Evolutionary conservation across 2,329 filamentous ascomycete species (phyloP).

Genomic region (Penicillium concentricum): DNA sequence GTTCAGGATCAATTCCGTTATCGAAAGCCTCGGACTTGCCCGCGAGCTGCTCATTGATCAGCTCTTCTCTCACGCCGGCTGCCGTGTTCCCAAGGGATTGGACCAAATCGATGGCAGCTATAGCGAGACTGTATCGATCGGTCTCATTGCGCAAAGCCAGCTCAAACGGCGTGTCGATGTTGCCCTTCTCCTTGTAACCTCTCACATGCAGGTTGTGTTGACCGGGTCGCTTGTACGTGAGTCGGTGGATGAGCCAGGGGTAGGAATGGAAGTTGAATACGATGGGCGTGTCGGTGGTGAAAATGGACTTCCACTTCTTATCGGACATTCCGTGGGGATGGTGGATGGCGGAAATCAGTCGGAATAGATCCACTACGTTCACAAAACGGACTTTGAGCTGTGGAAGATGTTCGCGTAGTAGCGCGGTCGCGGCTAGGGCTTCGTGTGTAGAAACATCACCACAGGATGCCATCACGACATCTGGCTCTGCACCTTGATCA

Average conservation of each 20-base stretch:
- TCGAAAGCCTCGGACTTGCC: constrained; percentile 67
- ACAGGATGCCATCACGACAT: constrained; percentile 73
- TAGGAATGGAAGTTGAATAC: constrained; percentile 86
- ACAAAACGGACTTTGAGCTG: constrained; percentile 74
- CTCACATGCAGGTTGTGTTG: constrained; percentile 69
- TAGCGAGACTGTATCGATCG: constrained; percentile 73
- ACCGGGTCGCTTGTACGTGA: constrained; percentile 73
- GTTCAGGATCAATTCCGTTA: constrained; percentile 66
- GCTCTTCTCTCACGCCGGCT: constrained; percentile 59
- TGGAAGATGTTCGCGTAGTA: constrained; percentile 70
- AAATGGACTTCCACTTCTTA: constrained; percentile 65
- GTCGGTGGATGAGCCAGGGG: constrained; percentile 73
- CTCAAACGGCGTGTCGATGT: constrained; percentile 78
- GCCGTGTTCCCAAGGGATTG: constrained; percentile 63
- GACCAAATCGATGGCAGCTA: constrained; percentile 72
- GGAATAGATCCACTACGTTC: constrained; percentile 79
- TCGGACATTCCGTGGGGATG: constrained; percentile 73
- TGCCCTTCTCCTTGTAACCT: constrained; percentile 80
- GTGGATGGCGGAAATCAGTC: constrained; percentile 66
- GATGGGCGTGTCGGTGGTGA: constrained; percentile 69
- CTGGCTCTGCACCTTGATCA: constrained; percentile 66
- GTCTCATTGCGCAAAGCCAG: constrained; percentile 75
- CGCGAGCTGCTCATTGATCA: constrained; percentile 64
- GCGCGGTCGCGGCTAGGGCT: constrained; percentile 69
- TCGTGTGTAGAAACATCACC: constrained; percentile 75